These are phyloP conservation scores for Pythium biforme DNA, from an alignment of 352 stramenopile species.

Conservation along the genomic window DNA sequence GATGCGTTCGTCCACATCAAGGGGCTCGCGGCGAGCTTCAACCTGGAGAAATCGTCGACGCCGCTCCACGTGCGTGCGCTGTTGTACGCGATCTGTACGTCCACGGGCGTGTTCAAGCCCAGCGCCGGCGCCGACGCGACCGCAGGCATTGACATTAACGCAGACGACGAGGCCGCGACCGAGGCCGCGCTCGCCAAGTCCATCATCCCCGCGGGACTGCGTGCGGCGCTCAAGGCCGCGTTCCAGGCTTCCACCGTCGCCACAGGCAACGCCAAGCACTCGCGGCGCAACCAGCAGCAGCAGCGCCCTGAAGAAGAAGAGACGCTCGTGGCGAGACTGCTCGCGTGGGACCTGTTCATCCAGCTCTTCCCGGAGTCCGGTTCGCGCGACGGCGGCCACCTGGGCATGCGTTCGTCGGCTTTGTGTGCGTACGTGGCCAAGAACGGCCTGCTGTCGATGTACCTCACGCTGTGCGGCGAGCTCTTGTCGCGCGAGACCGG, in stretches of 20 bases:
- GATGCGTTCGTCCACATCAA: slow-evolving; percentile 63
- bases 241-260: slow-evolving; percentile 27
- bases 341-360: slow-evolving; percentile 84
- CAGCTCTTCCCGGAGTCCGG: slow-evolving; percentile 65
- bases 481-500: slow-evolving; percentile 62
- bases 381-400: slow-evolving; percentile 23
- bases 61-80: slow-evolving; percentile 47
- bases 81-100: slow-evolving; percentile 60
- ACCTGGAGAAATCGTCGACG: slow-evolving; percentile 45
- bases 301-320: slow-evolving; percentile 35
- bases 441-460: slow-evolving; percentile 58
- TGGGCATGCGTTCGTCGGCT: slow-evolving; percentile 59
- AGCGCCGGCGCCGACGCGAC: slow-evolving; percentile 11
- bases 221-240: slow-evolving; percentile 50
- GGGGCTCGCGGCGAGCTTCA: slow-evolving; percentile 60
- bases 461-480: slow-evolving; percentile 62
- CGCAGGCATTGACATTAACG: slow-evolving; percentile 67
- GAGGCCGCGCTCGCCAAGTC: slow-evolving; percentile 62
- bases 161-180: slow-evolving; percentile 69
- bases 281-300: slow-evolving; percentile 51
- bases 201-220: slow-evolving; percentile 65
- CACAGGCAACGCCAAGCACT: slow-evolving; percentile 9
- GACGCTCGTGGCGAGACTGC: slow-evolving; percentile 48
- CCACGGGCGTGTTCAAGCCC: slow-evolving; percentile 41
- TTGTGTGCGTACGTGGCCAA: slow-evolving; percentile 65